Evolutionary conservation across 257 asterid species (phyloP).

Genomic region (Echium plantagineum): DNA sequence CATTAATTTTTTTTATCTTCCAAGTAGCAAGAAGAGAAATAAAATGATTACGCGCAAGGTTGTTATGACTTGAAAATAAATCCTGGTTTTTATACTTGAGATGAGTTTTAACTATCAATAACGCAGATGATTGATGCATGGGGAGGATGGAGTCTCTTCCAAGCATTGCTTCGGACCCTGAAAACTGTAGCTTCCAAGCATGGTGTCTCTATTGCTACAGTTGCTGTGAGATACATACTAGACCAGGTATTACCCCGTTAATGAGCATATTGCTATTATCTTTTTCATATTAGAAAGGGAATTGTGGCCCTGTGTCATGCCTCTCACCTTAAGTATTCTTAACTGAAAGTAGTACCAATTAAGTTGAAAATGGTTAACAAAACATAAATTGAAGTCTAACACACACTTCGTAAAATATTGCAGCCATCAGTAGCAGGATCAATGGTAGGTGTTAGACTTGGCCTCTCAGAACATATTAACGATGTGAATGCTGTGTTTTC

Average conservation of each 20-base stretch:
- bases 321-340: not conserved
- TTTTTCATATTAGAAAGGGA: not conserved
- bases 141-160: slow-evolving; percentile 98
- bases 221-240: slow-evolving; percentile 70
- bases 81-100: not conserved
- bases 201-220: slow-evolving; percentile 73
- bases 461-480: slow-evolving; percentile 71
- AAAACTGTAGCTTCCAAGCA: slow-evolving; percentile 64
- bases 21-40: not conserved
- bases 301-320: slow-evolving; percentile 1
- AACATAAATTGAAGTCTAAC: not conserved
- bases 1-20: not conserved
- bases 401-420: slow-evolving; percentile 8
- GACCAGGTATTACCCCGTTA: slow-evolving; percentile 45
- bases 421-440: slow-evolving; percentile 97
- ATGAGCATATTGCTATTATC: not conserved
- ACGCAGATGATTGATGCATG: slow-evolving; percentile 95
- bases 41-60: not conserved
- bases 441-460: slow-evolving; percentile 90
- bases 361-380: not conserved
- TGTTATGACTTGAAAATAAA: not conserved
- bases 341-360: not conserved
- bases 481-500: slow-evolving; percentile 59
- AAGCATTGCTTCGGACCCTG: slow-evolving; percentile 56
- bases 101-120: slow-evolving; percentile 1